Conservation (phyloP, 768 basidiomycete species). For the Rubroboletus satanas region DNA sequence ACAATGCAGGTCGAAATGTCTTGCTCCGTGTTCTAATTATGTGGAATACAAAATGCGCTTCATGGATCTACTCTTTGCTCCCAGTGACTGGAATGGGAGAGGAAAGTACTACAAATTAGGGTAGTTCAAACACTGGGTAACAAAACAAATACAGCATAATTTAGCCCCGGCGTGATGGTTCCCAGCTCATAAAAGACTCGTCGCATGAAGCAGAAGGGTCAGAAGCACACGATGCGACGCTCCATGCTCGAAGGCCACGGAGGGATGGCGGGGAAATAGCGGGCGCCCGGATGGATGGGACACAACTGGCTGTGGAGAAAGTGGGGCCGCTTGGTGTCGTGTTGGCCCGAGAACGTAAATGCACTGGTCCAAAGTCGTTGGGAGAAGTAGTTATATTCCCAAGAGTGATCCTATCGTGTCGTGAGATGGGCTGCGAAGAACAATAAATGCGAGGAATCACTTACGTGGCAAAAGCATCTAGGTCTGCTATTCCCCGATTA, state of each 20-base stretch:
- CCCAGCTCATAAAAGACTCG: slow-evolving; percentile 63
- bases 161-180: slow-evolving; percentile 41
- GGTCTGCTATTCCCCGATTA: slow-evolving; percentile 44
- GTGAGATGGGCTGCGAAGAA: slow-evolving; percentile 8
- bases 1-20: not conserved
- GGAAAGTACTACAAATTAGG: not conserved
- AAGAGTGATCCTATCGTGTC: slow-evolving; percentile 37
- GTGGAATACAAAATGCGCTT: slow-evolving; percentile 3
- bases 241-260: slow-evolving; percentile 19
- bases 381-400: slow-evolving; percentile 33
- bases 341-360: slow-evolving; percentile 14
- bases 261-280: slow-evolving; percentile 17
- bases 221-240: slow-evolving; percentile 12
- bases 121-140: not conserved
- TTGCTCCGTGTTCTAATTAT: not conserved
- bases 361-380: slow-evolving; percentile 19
- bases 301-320: slow-evolving; percentile 10
- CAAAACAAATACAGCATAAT: not conserved
- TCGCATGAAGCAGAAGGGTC: slow-evolving; percentile 41
- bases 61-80: not conserved
- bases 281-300: slow-evolving; percentile 21
- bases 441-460: slow-evolving; percentile 16
- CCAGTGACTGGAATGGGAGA: not conserved
- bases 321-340: not conserved
- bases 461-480: slow-evolving; percentile 54